A percentile compares a stretch with the other conserved stretches of the same genome.
Evolutionary conservation across 176 grass and related monocot genomes (phyloP).

Genomic region (Neostapfia colusana): DNA sequence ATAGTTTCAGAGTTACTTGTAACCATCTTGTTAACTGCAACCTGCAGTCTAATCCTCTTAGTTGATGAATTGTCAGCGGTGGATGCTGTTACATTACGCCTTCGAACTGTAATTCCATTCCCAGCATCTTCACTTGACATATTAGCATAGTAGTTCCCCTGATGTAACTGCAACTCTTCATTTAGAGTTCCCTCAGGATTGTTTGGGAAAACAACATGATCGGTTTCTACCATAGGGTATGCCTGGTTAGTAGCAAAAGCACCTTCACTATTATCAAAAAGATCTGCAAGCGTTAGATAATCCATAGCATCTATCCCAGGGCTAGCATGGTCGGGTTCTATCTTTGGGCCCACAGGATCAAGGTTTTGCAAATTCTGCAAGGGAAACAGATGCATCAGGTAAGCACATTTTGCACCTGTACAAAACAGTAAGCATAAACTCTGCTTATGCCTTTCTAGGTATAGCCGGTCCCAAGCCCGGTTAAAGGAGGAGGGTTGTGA

Average conservation of each 20-base stretch:
- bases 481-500: too few relatives aligned
- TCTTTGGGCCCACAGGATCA: constrained; percentile 30
- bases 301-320: constrained; percentile 41
- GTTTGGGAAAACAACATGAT: constrained; percentile 10
- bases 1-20: constrained; percentile 55
- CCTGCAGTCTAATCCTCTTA: constrained; percentile 42
- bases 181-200: constrained; percentile 16
- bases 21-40: constrained; percentile 57
- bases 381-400: constrained; percentile 12
- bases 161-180: constrained; percentile 21
- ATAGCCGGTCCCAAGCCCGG: too few relatives aligned
- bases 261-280: constrained; percentile 44
- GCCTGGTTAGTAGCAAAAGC: background rate
- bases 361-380: constrained; percentile 43
- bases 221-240: background rate
- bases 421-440: constrained; percentile 3
- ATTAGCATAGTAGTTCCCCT: constrained; percentile 9
- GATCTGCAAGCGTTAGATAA: constrained; percentile 55
- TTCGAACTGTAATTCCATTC: constrained; percentile 44
- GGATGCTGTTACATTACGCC: background rate
- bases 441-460: too few relatives aligned
- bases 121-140: constrained; percentile 34
- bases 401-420: background rate
- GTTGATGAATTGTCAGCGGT: background rate
- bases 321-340: constrained; percentile 45